Conservation (phyloP, 1,139 yeast species). For the Lodderomyces elongisporus region DNA sequence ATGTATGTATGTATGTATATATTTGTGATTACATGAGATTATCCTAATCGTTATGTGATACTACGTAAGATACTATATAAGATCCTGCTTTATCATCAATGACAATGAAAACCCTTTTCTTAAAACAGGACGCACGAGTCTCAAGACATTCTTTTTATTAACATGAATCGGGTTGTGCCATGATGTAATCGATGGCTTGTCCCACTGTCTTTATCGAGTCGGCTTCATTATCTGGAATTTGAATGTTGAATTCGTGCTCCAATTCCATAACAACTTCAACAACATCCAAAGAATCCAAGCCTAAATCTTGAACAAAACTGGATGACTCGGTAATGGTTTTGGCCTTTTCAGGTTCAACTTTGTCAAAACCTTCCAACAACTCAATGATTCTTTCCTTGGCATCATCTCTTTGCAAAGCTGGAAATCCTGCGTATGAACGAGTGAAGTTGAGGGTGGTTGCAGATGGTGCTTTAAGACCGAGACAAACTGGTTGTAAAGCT, state of each 20-base stretch:
- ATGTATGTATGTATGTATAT: too few relatives aligned
- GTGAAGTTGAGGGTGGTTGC: conserved; percentile 11
- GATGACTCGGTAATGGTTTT: conserved; percentile 50
- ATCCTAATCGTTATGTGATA: too few relatives aligned
- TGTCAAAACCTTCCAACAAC: conserved; percentile 76
- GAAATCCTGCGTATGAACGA: conserved; percentile 58
- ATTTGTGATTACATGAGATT: too few relatives aligned
- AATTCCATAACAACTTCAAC: conserved; percentile 89
- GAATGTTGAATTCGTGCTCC: conserved; percentile 74
- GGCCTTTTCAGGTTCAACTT: conserved; percentile 43
- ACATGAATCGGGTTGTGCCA: conserved; percentile 67
- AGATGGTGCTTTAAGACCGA: conserved; percentile 24
- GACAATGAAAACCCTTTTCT: too few relatives aligned
- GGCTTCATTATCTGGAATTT: conserved; percentile 84
- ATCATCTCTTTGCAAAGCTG: conserved; percentile 62
- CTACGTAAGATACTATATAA: too few relatives aligned
- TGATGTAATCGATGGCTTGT: conserved; percentile 73
- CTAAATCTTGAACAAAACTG: conserved; percentile 68
- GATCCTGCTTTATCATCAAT: too few relatives aligned
- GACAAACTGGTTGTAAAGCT: conserved; percentile 2
- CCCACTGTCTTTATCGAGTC: conserved; percentile 79
- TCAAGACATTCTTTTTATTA: too few relatives aligned
- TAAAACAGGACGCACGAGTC: too few relatives aligned
- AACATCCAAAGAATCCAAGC: conserved; percentile 81
- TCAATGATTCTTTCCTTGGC: conserved; percentile 74